A percentile compares a stretch with the other conserved stretches of the same genome.
Conservation (phyloP, 495 filamentous ascomycete genomes). For the Aspergillus homomorphus region DNA sequence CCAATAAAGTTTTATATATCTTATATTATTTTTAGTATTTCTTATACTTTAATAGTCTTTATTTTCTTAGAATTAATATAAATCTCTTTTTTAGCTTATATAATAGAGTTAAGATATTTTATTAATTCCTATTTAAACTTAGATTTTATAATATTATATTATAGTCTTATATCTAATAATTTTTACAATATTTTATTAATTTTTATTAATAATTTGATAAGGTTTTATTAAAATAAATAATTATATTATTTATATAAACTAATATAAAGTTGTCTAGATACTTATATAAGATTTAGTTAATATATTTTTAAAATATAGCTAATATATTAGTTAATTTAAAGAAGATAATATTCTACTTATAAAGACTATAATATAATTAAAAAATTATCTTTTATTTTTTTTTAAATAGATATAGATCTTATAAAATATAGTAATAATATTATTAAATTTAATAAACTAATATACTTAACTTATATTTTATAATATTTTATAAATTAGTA, state of each 20-base stretch:
- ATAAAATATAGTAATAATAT: too few species aligned
- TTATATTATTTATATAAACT: slow-evolving; percentile 9
- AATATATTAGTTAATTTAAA: slow-evolving; percentile 7
- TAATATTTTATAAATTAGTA: too few species aligned
- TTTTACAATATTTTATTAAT: slow-evolving; percentile 3
- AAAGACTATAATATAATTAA: slow-evolving; percentile 7
- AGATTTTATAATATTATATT: slow-evolving; percentile 7
- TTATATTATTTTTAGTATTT: neutral
- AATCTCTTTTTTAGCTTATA: neutral
- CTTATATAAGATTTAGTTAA: slow-evolving; percentile 1
- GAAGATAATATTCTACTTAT: slow-evolving; percentile 3
- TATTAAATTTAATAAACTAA: too few species aligned
- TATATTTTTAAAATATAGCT: slow-evolving; percentile 9
- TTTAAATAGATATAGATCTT: too few species aligned
- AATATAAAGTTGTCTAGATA: slow-evolving; percentile 5
- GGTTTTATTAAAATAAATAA: slow-evolving; percentile 5
- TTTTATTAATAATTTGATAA: neutral
- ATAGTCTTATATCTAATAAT: neutral
- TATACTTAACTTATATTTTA: too few species aligned
- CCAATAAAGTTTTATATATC: neutral
- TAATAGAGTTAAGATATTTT: slow-evolving; percentile 3
- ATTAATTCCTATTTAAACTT: slow-evolving; percentile 1
- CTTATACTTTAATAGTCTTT: neutral
- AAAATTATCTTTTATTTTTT: slow-evolving; percentile 6
- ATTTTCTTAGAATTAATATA: slow-evolving; percentile 3